Evolutionary conservation across 2,329 filamentous ascomycete species (phyloP), one percentile per base, ranked within the genome.

Genomic region (Penicillium psychrosexuale): DNA sequence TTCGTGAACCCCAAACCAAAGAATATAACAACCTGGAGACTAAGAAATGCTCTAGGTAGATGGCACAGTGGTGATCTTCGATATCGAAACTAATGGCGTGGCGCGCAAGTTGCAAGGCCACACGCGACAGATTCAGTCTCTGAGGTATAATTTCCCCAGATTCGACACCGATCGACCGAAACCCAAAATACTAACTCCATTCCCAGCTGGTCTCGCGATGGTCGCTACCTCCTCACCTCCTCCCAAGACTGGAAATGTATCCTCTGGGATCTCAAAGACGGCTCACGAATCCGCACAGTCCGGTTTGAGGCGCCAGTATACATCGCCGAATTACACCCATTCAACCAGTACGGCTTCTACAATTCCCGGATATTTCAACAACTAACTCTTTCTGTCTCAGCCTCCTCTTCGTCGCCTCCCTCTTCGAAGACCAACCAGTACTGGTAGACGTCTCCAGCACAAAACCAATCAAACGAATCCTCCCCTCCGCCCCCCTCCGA

Each of bases 211-310:
- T 97, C 93, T 49, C 83, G 88, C 65, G 90, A 91, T 75, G 93
- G 94, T 27, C 84, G 90, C 62, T 97, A 96, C 74, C 80, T 99
- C 49, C 83, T 99, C 54, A 96, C 91, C 55, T 90, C 91, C 11
- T 96, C 91, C 42, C 91, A 97, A 72, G 94, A 96, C 68, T 97
- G 93, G 90, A 96, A 95, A 75, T 92, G 89, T 60, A 91, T 96
- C 47, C 81, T 99, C 0, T 99, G 94, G 94, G 94, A 99, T 73
- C 79, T 99, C 55, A 82, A 88, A 68, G 82, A 88, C 72, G 84
- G 86, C 69, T 80, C 80, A 61, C 80, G 89, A 56, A 79, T 92
- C 66, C 87, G 92, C 61, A 92, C 90, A 63, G 88, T 97, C 65
- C 89, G 91, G 62, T 96, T 99, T 68, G 87, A 93, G 62, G 91